phyloP scores from a whole-genome alignment of 371 early-diverging fungal genomes.

The Mucor piriformis region DNA sequence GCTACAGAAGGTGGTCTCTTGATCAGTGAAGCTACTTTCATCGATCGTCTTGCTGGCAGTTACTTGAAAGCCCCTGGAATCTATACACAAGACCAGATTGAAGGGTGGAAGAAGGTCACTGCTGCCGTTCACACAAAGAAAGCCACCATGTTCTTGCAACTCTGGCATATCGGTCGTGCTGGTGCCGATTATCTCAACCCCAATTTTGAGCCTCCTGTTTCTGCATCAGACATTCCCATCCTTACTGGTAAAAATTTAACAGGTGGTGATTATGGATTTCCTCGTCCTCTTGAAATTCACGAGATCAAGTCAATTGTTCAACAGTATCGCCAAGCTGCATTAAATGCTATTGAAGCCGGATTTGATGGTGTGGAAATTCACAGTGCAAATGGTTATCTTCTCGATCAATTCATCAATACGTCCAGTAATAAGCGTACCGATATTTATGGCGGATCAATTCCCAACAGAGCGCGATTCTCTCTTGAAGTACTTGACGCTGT shows the following conservation, averaged over 20 bases:
- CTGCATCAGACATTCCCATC: conserved; percentile 7
- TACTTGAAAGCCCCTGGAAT: conserved; percentile 39
- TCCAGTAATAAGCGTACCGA: conserved; percentile 56
- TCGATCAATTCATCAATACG: conserved; percentile 56
- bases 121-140: conserved; percentile 58
- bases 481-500: conserved; percentile 60
- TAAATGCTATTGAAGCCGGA: conserved; percentile 45
- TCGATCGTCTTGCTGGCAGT: conserved; percentile 31
- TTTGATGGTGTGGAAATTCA: conserved; percentile 76
- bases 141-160: conserved; percentile 52
- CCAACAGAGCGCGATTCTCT: conserved; percentile 71
- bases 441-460: conserved; percentile 73
- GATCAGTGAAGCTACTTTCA: conserved; percentile 49
- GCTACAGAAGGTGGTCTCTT: conserved; percentile 48
- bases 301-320: conserved; percentile 62
- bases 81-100: conserved; percentile 45
- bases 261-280: conserved; percentile 12
- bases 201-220: conserved; percentile 1
- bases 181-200: conserved; percentile 5
- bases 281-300: conserved; percentile 55
- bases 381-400: conserved; percentile 67
- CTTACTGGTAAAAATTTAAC: not conserved
- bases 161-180: conserved; percentile 49
- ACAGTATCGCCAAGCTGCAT: conserved; percentile 60
- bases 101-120: conserved; percentile 57